phyloP scores from a whole-genome alignment of 371 early-diverging fungal species.

The Mortierella polycephala region DNA sequence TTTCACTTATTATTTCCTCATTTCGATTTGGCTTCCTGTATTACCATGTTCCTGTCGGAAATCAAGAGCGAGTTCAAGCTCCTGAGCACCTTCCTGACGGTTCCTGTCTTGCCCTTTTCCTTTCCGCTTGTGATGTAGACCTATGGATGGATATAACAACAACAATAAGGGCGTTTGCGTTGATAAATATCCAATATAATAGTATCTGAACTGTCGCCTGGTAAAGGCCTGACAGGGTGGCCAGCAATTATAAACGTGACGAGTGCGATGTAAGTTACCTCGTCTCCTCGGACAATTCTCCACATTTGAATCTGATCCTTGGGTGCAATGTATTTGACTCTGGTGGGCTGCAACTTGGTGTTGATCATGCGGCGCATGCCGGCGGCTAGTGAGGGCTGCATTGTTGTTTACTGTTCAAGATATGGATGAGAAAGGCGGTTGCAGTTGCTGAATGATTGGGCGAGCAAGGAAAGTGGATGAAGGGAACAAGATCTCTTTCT shows the following conservation, averaged over 20 bases:
- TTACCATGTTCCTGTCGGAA: constrained; percentile 66
- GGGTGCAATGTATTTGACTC: constrained; percentile 58
- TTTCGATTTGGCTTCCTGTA: constrained; percentile 2
- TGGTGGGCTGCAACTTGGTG: constrained; percentile 57
- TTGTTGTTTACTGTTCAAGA: constrained; percentile 8
- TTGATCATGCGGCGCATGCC: constrained; percentile 49
- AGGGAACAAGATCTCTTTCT: constrained; percentile 1
- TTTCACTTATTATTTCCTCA: not conserved
- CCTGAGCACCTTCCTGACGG: constrained; percentile 63
- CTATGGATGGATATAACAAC: constrained; percentile 12
- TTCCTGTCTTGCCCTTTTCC: constrained; percentile 73
- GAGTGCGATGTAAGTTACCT: constrained; percentile 43
- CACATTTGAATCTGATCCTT: constrained; percentile 64
- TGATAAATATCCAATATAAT: not conserved
- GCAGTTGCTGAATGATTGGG: not conserved
- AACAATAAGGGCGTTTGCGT: not conserved
- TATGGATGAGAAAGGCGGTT: not conserved
- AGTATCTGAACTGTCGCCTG: too few species aligned
- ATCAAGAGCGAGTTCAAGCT: constrained; percentile 66
- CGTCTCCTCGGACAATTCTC: constrained; percentile 73
- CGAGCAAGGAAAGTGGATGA: not conserved
- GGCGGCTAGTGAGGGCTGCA: constrained; percentile 45
- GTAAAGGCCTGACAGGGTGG: too few species aligned
- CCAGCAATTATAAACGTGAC: not conserved
- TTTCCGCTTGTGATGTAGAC: constrained; percentile 67